Conservation (phyloP, 805 yeast genomes). For the Saturnispora gosingensis region DNA sequence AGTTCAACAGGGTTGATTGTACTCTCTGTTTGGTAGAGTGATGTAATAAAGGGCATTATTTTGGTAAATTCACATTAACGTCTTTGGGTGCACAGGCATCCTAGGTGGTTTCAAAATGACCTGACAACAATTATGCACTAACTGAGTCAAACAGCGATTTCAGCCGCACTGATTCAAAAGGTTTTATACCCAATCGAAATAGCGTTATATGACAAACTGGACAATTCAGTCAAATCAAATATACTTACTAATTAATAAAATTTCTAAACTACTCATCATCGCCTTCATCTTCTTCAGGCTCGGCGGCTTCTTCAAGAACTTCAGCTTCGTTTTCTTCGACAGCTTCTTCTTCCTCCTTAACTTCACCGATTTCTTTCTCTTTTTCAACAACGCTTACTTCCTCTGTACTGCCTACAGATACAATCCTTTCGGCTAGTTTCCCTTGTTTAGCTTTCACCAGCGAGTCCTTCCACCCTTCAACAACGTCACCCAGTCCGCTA, state of each 20-base stretch:
- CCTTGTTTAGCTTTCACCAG: conserved; percentile 43
- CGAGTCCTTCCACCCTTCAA: conserved; percentile 59
- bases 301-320: conserved; percentile 15
- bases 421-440: conserved; percentile 54
- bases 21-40: too few relatives aligned
- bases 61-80: too few relatives aligned
- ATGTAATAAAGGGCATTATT: too few relatives aligned
- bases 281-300: conserved; percentile 10
- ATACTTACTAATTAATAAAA: background rate
- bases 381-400: conserved; percentile 19
- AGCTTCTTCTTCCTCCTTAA: conserved; percentile 9
- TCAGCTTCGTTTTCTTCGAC: conserved; percentile 10
- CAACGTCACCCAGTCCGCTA: conserved; percentile 34
- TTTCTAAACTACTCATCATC: background rate
- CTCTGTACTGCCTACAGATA: conserved; percentile 27
- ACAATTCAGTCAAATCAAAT: background rate
- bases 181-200: background rate
- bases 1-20: too few relatives aligned
- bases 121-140: too few relatives aligned
- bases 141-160: too few relatives aligned
- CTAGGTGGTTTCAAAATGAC: too few relatives aligned
- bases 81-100: too few relatives aligned
- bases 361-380: conserved; percentile 11
- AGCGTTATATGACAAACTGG: background rate
- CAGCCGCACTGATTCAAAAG: too few relatives aligned